Evolutionary conservation across 2,329 filamentous ascomycete species (phyloP).

Genomic region (Cytospora leucostoma): DNA sequence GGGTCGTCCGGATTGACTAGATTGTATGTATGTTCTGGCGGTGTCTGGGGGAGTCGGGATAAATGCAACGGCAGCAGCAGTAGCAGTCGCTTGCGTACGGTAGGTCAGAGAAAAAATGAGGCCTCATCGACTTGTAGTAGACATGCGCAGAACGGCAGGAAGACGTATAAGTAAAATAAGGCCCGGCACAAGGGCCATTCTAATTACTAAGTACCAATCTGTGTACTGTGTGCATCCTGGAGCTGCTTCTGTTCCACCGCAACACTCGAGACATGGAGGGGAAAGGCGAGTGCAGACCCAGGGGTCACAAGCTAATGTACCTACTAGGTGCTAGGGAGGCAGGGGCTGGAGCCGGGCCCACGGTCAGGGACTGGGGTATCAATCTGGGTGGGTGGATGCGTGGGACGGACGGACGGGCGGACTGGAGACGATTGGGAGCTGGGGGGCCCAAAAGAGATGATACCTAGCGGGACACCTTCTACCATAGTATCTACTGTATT

Average conservation of each 20-base stretch:
- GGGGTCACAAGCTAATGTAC: slow-evolving; percentile 12
- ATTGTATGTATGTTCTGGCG: neutral
- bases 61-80: neutral
- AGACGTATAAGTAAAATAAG: slow-evolving; percentile 4
- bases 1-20: neutral
- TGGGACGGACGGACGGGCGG: slow-evolving; percentile 14
- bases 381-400: slow-evolving; percentile 12
- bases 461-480: too few species aligned
- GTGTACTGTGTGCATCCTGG: slow-evolving; percentile 17
- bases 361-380: slow-evolving; percentile 16
- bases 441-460: neutral
- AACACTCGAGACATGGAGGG: slow-evolving; percentile 23
- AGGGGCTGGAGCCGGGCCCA: slow-evolving; percentile 20
- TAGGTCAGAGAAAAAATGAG: slow-evolving; percentile 10
- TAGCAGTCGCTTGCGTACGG: neutral
- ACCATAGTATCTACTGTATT: too few species aligned
- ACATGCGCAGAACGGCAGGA: slow-evolving; percentile 14
- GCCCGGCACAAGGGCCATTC: slow-evolving; percentile 11
- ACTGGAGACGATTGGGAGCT: slow-evolving; percentile 3
- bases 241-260: slow-evolving; percentile 18
- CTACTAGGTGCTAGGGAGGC: neutral
- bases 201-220: slow-evolving; percentile 6
- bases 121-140: slow-evolving; percentile 10
- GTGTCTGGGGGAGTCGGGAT: neutral
- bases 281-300: slow-evolving; percentile 11